phyloP scores from a whole-genome alignment of 2,329 filamentous ascomycete species.

The Achaetomium macrosporum region DNA sequence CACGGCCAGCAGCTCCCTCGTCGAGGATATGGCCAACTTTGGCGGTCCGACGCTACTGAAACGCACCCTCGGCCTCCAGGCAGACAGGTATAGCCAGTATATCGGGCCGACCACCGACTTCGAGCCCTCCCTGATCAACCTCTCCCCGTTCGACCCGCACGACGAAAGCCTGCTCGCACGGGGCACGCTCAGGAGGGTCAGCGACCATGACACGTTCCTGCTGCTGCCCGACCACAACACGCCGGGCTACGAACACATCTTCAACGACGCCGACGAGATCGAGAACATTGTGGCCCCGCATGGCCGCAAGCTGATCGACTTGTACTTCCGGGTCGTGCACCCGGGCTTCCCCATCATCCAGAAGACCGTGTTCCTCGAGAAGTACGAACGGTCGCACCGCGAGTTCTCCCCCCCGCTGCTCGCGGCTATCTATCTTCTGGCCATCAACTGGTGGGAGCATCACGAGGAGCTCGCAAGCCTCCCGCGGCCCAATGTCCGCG shows the following conservation, averaged over 20 bases:
- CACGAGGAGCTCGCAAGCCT: constrained; percentile 59
- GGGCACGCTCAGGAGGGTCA: constrained; percentile 67
- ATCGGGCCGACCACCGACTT: constrained; percentile 80
- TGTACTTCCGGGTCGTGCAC: constrained; percentile 78
- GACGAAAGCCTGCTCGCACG: constrained; percentile 71
- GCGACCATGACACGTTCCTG: constrained; percentile 71
- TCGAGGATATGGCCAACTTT: constrained; percentile 67
- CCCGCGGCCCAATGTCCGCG: constrained; percentile 64
- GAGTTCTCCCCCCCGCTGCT: constrained; percentile 72
- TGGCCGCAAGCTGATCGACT: constrained; percentile 68
- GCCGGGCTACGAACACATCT: constrained; percentile 63
- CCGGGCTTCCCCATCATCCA: constrained; percentile 78
- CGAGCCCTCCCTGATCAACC: constrained; percentile 74
- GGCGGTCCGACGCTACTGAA: constrained; percentile 61
- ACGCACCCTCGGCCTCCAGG: constrained; percentile 68
- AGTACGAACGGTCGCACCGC: constrained; percentile 65
- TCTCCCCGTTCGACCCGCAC: constrained; percentile 73
- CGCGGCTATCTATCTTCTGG: constrained; percentile 76
- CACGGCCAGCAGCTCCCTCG: constrained; percentile 55
- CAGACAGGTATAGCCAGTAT: constrained; percentile 74
- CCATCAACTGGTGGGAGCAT: constrained; percentile 82
- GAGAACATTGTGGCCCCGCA: constrained; percentile 71
- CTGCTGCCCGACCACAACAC: constrained; percentile 71
- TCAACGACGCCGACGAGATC: constrained; percentile 60
- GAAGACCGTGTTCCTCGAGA: constrained; percentile 72